Conservation (phyloP, 2,329 filamentous ascomycete genomes). For the Fusarium camptoceras region DNA sequence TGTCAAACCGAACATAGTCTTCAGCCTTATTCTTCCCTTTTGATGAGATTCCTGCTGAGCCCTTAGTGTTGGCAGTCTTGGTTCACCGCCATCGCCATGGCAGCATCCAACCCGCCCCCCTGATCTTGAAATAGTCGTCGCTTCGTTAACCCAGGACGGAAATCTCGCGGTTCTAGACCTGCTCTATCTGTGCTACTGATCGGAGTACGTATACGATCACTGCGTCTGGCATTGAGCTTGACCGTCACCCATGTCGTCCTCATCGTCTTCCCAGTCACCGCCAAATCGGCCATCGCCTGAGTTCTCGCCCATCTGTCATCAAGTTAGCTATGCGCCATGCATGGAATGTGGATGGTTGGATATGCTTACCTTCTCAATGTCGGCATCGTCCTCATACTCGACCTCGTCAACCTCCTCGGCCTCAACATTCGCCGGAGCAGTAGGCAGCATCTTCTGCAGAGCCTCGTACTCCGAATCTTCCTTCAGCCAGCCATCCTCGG, state of each 20-base stretch:
- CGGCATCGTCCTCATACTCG: conserved; percentile 83
- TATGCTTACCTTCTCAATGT: conserved; percentile 77
- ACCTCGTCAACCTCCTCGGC: conserved; percentile 88
- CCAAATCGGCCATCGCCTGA: conserved; percentile 75
- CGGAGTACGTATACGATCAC: conserved; percentile 56
- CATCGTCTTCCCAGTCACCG: conserved; percentile 74
- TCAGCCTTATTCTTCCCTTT: conserved; percentile 17
- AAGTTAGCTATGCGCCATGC: conserved; percentile 21
- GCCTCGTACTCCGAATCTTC: conserved; percentile 77
- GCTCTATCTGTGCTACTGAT: conserved; percentile 17
- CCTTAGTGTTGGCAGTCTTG: background rate
- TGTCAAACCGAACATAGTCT: conserved; percentile 13
- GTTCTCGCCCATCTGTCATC: conserved; percentile 73
- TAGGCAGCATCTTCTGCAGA: conserved; percentile 81
- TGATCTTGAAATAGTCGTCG: conserved; percentile 43
- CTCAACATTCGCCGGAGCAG: conserved; percentile 69
- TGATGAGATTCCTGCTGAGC: background rate
- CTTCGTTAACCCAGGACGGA: conserved; percentile 40
- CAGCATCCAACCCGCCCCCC: conserved; percentile 4
- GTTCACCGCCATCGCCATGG: conserved; percentile 15
- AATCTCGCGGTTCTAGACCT: conserved; percentile 25
- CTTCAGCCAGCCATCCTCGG: conserved; percentile 84
- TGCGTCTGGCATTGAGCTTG: conserved; percentile 79
- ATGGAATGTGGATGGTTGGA: background rate
- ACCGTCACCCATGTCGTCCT: conserved; percentile 75